These are phyloP conservation scores for Bipolaris cookei DNA, from an alignment of 2,329 filamentous ascomycete species.

Conservation along the genomic window DNA sequence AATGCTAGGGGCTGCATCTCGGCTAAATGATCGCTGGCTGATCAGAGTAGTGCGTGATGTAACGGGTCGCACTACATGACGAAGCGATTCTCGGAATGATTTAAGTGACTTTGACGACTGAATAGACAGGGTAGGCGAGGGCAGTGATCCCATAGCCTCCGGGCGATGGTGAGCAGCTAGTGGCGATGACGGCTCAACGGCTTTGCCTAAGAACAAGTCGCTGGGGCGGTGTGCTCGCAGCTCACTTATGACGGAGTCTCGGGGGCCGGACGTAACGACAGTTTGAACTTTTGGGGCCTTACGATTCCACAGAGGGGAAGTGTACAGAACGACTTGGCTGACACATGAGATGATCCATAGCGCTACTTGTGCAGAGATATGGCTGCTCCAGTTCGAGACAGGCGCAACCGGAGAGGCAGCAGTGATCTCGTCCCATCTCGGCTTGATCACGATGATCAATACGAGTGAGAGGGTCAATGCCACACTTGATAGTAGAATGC, in stretches of 20 bases:
- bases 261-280: slow-evolving; percentile 33
- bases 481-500: slow-evolving; percentile 30
- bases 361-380: slow-evolving; percentile 46
- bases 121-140: slow-evolving; percentile 46
- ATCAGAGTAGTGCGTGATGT: slow-evolving; percentile 48
- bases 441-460: slow-evolving; percentile 37
- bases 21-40: slow-evolving; percentile 38
- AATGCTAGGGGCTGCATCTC: slow-evolving; percentile 39
- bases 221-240: slow-evolving; percentile 33
- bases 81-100: slow-evolving; percentile 48
- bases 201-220: slow-evolving; percentile 35
- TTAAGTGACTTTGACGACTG: slow-evolving; percentile 46
- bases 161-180: slow-evolving; percentile 21
- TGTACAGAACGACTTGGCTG: slow-evolving; percentile 40
- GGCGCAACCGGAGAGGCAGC: slow-evolving; percentile 18
- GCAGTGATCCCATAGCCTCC: slow-evolving; percentile 27
- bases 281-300: slow-evolving; percentile 26
- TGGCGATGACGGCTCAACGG: slow-evolving; percentile 34
- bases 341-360: slow-evolving; percentile 43
- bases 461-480: slow-evolving; percentile 39
- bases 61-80: slow-evolving; percentile 47
- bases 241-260: slow-evolving; percentile 48
- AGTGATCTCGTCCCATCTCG: slow-evolving; percentile 28
- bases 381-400: slow-evolving; percentile 29
- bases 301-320: slow-evolving; percentile 35